A percentile compares a stretch with the other conserved stretches of the same genome.
Conservation (phyloP, 2,329 filamentous ascomycete species). For the Fusarium goolgardi region DNA sequence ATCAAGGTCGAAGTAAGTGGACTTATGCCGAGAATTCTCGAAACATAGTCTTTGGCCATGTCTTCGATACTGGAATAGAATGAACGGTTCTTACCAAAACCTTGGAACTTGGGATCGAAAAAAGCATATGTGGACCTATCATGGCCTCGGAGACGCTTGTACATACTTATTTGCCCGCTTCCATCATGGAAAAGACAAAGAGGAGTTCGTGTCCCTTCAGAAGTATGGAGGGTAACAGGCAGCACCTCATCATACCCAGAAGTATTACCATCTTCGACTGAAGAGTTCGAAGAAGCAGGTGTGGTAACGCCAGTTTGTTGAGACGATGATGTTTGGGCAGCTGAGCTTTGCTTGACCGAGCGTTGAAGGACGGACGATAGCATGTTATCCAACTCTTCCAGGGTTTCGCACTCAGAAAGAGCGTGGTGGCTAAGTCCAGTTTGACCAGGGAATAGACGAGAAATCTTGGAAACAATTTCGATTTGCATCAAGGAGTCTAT, state of each 20-base stretch:
- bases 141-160: neutral
- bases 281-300: neutral
- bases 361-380: neutral
- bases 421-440: neutral
- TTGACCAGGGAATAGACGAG: neutral
- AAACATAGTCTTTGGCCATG: conserved; percentile 4
- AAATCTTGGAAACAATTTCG: conserved; percentile 2
- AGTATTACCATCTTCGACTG: neutral
- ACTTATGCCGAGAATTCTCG: neutral
- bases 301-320: neutral
- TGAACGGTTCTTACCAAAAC: neutral
- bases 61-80: neutral
- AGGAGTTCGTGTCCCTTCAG: neutral
- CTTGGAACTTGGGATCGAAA: neutral
- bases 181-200: conserved; percentile 13
- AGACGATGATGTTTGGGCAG: neutral
- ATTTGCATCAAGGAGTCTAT: conserved; percentile 19
- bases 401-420: neutral
- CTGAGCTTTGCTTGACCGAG: neutral
- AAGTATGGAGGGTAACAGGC: neutral
- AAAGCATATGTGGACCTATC: neutral
- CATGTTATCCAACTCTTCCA: neutral
- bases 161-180: conserved; percentile 6
- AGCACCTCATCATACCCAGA: neutral
- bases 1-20: neutral